Base-by-base conservation (phyloP, 805 yeast species). In the Ogataea philodendri region DNA sequence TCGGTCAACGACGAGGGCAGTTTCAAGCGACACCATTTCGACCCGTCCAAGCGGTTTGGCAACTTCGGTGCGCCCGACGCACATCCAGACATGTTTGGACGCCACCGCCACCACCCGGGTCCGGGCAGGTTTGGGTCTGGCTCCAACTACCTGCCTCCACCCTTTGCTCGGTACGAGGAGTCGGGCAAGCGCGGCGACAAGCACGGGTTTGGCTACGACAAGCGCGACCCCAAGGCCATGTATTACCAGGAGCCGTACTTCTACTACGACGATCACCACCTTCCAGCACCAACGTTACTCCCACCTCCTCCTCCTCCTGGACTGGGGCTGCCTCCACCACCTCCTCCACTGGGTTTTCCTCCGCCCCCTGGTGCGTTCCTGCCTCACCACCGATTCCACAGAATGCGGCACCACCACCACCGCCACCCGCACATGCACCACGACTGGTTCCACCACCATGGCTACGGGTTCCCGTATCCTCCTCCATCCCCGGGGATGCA, bases 381-480 rank as follows among this genome's bases (percentile, higher is more conserved):
- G 21, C 32, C n/a, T 11, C 26, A 18, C 41, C 25, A 27, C 25
- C 27, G 20, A 15, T 26, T 16, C 19, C 33, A n/a, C 42, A 28
- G 13, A 18, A 30, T 22, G 36, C 38, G 8, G 30, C 37, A n/a
- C 38, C 42, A 10, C 39, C 35, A 9, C 30, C 33, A 19, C 22
- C 30, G n/a, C 8, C 19, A 26, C n/a, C 29, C 7, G 16, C 30
- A 28, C 20, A 28, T 17, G 49, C 53, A 13, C 9, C 36, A 22
- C 26, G 19, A 33, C 29, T 24, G 41, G 31, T 26, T 14, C 9
- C 46, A 35, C 29, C 45, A 32, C 18, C 34, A 62, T 9, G 40
- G 23, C 17, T 56, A 26, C 28, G 40, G 32, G 20, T 41, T 25
- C 29, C 39, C 37, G 11, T 37, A 55, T 13, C 22, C 19, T 10